Base-by-base conservation (phyloP, 2,329 filamentous ascomycete genomes). In the Ophiosphaerella herpotricha region DNA sequence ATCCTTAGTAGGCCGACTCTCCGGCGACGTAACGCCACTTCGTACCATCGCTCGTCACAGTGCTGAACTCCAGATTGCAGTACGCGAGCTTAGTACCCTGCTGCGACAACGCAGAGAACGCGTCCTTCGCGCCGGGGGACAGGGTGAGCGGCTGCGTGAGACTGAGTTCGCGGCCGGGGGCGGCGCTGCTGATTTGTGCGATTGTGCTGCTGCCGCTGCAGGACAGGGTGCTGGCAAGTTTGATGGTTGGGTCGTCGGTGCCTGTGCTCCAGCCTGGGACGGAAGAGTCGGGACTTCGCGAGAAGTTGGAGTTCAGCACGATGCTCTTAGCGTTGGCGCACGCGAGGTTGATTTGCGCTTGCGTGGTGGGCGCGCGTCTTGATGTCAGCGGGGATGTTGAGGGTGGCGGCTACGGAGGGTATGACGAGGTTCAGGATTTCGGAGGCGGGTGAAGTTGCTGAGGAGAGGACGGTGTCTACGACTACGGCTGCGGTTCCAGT, bases 141-240 rank as follows among this genome's bases (percentile, higher is more conserved):
- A 71, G 58, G 0, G 63, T 65, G 8, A 72, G 8, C 8, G 64
- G 57, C 41, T 71, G 64, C 1, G 46, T 58, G 29, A 70, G 50
- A 8, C 42, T 54, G 29, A 68, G 39, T 7, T 45, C 48, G 6
- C 52, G 48, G 24, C 58, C 64, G 0, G 66, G 44, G 11, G 55
- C 55, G 18, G 63, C 58, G 37, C 57, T 60, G 35, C 60, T 52
- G 41, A 72, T 57, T 33, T 60, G 63, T 5, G 58, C 64, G 32
- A 55, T 57, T 1, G 48, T 57, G 40, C 48, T 45, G 44, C 58
- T 58, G 9, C 38, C 45, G 13, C 21, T 18, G 5, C 39, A 31
- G 16, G 45, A 50, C 1, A 36, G 21, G 29, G 45, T 48, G 21
- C 55, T 58, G 8, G 29, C 18, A 32, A 69, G 60, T n/a, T 34